These are phyloP conservation scores for Fusarium sp. DNA, from an alignment of 2,329 filamentous ascomycete species.

Conservation along the genomic window DNA sequence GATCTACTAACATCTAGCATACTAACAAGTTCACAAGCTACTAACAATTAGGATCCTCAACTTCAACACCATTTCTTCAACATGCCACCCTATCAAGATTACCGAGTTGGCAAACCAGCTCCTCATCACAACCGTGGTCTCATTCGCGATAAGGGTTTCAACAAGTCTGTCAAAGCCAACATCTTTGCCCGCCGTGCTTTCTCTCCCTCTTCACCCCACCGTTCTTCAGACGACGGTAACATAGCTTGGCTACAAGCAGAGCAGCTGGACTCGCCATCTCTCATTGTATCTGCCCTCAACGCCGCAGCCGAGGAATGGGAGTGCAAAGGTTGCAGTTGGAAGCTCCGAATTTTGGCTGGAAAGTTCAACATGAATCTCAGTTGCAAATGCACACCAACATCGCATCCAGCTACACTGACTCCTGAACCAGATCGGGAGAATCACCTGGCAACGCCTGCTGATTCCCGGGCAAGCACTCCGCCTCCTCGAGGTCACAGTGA, in stretches of 20 bases:
- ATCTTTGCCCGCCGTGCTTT: conserved; percentile 17
- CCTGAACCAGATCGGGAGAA: not conserved
- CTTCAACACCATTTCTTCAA: not conserved
- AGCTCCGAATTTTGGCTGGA: conserved; percentile 7
- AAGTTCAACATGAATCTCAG: conserved; percentile 1
- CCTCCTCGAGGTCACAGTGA: not conserved
- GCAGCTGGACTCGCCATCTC: conserved; percentile 4
- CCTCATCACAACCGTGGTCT: not conserved
- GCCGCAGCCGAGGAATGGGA: conserved; percentile 20
- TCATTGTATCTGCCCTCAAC: conserved; percentile 6
- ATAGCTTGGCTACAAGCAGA: conserved; percentile 5
- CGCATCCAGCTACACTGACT: not conserved
- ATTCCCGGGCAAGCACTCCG: not conserved
- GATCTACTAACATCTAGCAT: not conserved
- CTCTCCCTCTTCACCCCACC: not conserved
- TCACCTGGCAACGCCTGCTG: not conserved
- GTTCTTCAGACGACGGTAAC: not conserved
- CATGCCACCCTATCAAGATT: not conserved
- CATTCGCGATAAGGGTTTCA: not conserved
- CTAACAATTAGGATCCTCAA: not conserved
- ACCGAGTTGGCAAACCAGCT: conserved; percentile 2
- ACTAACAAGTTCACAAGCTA: not conserved
- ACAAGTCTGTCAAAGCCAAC: not conserved
- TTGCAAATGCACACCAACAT: not conserved
- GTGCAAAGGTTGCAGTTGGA: conserved; percentile 21